These are phyloP conservation scores for Castanea crenata DNA, from an alignment of 306 rosid genomes.

Conservation along the genomic window DNA sequence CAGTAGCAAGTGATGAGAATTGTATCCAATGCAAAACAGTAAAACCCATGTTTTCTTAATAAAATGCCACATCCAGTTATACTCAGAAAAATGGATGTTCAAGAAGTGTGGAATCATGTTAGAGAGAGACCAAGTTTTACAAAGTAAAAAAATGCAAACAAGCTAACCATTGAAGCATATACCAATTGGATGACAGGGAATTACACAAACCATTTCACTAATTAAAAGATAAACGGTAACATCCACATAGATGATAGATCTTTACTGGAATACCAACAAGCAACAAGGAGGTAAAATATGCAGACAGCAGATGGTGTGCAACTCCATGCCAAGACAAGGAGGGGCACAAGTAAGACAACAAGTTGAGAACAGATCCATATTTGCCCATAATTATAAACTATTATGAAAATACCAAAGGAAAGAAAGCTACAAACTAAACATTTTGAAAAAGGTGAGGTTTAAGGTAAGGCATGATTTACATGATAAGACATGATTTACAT, in stretches of 20 bases:
- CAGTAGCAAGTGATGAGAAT: too few species aligned
- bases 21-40: too few species aligned
- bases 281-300: neutral
- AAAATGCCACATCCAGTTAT: neutral
- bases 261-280: neutral
- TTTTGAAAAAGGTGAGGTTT: neutral
- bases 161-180: neutral
- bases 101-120: neutral
- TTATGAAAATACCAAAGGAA: neutral
- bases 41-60: too few species aligned
- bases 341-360: neutral
- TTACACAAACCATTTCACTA: too few species aligned
- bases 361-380: neutral
- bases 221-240: neutral
- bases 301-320: neutral
- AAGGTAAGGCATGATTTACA: neutral
- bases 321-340: neutral
- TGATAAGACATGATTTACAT: neutral
- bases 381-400: neutral
- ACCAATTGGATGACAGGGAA: neutral
- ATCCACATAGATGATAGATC: neutral
- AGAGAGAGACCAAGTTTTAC: neutral
- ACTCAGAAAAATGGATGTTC: neutral
- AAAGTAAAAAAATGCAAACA: neutral
- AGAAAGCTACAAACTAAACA: neutral